phyloP scores from a whole-genome alignment of 2,329 filamentous ascomycete genomes.

The Scedosporium apiospermum region DNA sequence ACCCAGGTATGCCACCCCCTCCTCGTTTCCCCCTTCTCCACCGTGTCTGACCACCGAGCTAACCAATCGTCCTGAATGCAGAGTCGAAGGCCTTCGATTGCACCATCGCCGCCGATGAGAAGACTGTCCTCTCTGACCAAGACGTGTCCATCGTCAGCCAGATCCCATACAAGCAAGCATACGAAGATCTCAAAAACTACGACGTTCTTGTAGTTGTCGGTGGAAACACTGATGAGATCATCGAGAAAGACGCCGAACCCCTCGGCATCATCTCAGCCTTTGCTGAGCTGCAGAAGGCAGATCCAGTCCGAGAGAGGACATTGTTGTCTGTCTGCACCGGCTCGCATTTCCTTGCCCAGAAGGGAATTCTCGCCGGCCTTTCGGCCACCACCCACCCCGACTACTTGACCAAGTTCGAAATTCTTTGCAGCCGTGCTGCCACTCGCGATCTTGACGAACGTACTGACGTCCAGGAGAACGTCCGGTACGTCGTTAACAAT shows the following conservation, averaged over 20 bases:
- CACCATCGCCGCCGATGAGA: slow-evolving; percentile 43
- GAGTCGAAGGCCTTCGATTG: slow-evolving; percentile 49
- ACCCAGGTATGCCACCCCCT: slow-evolving; percentile 33
- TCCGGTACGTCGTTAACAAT: slow-evolving; percentile 84
- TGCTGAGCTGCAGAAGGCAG: slow-evolving; percentile 69
- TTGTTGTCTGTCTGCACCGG: slow-evolving; percentile 74
- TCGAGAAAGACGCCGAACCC: slow-evolving; percentile 61
- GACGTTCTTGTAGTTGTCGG: slow-evolving; percentile 73
- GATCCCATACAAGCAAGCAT: slow-evolving; percentile 69
- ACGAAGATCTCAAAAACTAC: slow-evolving; percentile 64
- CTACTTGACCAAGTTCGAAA: slow-evolving; percentile 71
- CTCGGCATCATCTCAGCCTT: slow-evolving; percentile 66
- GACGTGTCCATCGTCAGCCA: slow-evolving; percentile 65
- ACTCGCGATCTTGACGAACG: slow-evolving; percentile 63
- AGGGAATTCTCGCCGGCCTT: slow-evolving; percentile 68
- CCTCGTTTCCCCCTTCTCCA: not conserved
- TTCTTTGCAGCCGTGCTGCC: slow-evolving; percentile 65
- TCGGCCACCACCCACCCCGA: slow-evolving; percentile 78
- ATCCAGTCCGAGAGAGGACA: slow-evolving; percentile 71
- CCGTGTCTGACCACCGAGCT: not conserved
- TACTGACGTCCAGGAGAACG: slow-evolving; percentile 73
- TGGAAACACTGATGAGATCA: slow-evolving; percentile 52
- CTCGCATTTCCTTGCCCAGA: slow-evolving; percentile 64
- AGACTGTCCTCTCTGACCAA: slow-evolving; percentile 47
- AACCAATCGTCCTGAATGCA: slow-evolving; percentile 15